These are phyloP conservation scores for Nymphaea thermarum DNA, from an alignment of 164 flowering plant species.

Conservation along the genomic window DNA sequence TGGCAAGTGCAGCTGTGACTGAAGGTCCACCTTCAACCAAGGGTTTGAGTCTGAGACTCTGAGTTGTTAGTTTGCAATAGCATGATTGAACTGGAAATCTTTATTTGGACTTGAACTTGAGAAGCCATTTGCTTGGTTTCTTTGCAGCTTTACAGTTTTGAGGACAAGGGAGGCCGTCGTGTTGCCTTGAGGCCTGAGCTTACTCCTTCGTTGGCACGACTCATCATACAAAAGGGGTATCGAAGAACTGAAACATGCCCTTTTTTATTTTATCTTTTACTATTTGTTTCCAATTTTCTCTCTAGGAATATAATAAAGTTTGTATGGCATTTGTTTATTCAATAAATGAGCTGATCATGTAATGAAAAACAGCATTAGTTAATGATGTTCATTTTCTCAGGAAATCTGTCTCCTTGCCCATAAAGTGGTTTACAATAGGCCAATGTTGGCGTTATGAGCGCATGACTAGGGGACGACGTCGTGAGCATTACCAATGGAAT, in stretches of 20 bases:
- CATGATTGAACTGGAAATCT: not conserved
- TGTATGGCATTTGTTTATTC: not conserved
- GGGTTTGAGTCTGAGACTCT: too few relatives aligned
- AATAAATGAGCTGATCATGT: not conserved
- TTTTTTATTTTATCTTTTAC: not conserved
- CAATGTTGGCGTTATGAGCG: slow-evolving; percentile 98
- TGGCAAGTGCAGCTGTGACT: too few relatives aligned
- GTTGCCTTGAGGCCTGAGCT: slow-evolving; percentile 98
- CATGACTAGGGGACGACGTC: slow-evolving; percentile 91
- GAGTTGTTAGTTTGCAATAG: too few relatives aligned
- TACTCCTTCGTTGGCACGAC: slow-evolving; percentile 90
- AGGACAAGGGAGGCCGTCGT: slow-evolving; percentile 93
- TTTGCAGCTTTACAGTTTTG: slow-evolving; percentile 73
- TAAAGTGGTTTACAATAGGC: slow-evolving; percentile 96
- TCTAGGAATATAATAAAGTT: not conserved
- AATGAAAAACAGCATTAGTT: not conserved
- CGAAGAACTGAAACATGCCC: not conserved
- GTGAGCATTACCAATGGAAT: slow-evolving; percentile 98
- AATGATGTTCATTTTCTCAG: slow-evolving; percentile 22
- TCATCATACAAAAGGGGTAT: slow-evolving; percentile 95
- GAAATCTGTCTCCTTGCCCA: slow-evolving; percentile 77
- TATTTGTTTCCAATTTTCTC: not conserved
- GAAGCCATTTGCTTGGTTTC: not conserved
- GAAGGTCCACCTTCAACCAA: too few relatives aligned
- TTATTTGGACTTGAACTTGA: not conserved